Base-by-base conservation (phyloP, 352 stramenopile species). In the Phytophthora ohioensis region DNA sequence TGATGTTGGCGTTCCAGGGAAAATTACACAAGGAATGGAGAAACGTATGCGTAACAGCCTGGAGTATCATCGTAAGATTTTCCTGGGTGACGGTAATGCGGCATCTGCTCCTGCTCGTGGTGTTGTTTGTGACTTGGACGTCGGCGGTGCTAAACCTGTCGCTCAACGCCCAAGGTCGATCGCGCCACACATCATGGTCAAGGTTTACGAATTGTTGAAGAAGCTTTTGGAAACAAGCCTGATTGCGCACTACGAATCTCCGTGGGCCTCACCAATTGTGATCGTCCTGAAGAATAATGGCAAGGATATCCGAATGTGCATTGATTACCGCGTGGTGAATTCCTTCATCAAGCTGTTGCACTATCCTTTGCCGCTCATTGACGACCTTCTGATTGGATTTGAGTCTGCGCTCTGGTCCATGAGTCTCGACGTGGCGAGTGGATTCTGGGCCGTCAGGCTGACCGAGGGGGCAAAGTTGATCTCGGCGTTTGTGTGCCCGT, bases 271-370 rank as follows among this genome's bases (percentile, higher is more conserved):
- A 0, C 55, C 42, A 8, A 62, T 52, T 62, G 4, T 17, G 17
- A 52, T 62, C 32, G 52, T 66, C 10, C 8, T 64, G 1, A 57
- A 64, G 10, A 64, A 65, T 15, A 64, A 64, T 38, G 45, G 51
- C 12, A 47, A 47, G 36, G 46, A 35, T 35, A 46, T 58, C 35
- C 0, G 17, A 17, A 0, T 17, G 17, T 17, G 17, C 0, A 17
- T 17, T 17, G 35, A 58, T 10, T 47, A 58, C 9, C 35, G 51
- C 1, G 35, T 58, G 0, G 36, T 46, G 0, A 58, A 58, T 17
- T 6, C n/a, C 2, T 58, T 58, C 17, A 64, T 64, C 17, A 30
- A 15, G n/a, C 21, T 64, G 3, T 55, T 32, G 0, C 45, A 47
- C 31, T 27, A 46, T 3, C n/a, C 51, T 2, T 17, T 58, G 2